phyloP scores from a whole-genome alignment of 1,284 basidiomycete species.

The Serendipita sp. region DNA sequence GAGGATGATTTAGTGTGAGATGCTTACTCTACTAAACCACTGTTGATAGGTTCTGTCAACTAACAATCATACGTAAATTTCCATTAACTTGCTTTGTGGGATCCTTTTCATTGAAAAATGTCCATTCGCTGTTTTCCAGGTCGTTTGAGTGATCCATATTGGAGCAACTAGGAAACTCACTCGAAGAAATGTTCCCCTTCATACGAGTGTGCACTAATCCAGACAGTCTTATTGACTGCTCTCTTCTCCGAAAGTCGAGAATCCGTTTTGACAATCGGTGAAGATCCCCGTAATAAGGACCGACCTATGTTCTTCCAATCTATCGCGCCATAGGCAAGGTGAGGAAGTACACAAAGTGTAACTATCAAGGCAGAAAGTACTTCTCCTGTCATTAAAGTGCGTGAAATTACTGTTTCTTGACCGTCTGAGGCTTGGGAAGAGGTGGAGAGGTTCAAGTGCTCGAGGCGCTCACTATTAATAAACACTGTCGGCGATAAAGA shows the following conservation, averaged over 20 bases:
- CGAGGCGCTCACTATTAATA: background rate
- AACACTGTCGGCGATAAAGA: background rate
- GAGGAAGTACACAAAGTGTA: no score
- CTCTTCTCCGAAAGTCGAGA: background rate
- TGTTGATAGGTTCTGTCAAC: background rate
- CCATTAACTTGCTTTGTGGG: constrained; percentile 12
- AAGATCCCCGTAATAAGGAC: no score
- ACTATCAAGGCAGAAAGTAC: no score
- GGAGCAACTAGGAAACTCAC: constrained; percentile 9
- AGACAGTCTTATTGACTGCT: constrained; percentile 7
- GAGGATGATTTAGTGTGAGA: background rate
- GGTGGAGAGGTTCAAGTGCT: background rate
- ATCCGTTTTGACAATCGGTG: background rate
- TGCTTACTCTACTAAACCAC: background rate
- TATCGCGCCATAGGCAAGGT: no score
- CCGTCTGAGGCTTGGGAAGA: no score
- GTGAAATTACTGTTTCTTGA: no score
- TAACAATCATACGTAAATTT: background rate
- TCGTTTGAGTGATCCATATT: background rate
- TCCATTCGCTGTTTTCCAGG: constrained; percentile 8
- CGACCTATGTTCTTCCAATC: no score
- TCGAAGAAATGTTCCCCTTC: constrained; percentile 14
- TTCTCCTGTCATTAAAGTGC: no score
- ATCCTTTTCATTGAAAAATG: constrained; percentile 13
- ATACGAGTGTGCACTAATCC: constrained; percentile 12